Percentiles rank a stretch among this genome's conserved stretches.
phyloP scores from a whole-genome alignment of 2,329 filamentous ascomycete species.

The Pseudopyrenochaeta lycopersici region DNA sequence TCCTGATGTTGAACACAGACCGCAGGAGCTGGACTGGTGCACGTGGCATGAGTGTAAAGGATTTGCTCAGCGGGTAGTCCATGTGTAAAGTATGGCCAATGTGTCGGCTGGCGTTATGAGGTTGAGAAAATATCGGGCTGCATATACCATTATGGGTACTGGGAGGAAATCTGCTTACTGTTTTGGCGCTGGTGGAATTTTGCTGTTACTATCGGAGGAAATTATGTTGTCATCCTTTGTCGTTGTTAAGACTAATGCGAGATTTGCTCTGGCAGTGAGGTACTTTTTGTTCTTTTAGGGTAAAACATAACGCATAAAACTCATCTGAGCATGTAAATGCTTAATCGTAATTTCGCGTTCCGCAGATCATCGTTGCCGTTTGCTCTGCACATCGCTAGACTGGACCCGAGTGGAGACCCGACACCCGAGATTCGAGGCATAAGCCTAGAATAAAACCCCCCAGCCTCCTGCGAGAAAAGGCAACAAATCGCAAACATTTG shows the following conservation, averaged over 20 bases:
- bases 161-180: neutral
- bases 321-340: no score
- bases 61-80: slow-evolving; percentile 51
- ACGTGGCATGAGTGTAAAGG: slow-evolving; percentile 57
- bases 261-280: slow-evolving; percentile 4
- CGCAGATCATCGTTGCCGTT: no score
- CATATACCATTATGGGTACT: slow-evolving; percentile 3
- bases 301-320: no score
- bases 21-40: slow-evolving; percentile 62
- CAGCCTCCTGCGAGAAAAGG: no score
- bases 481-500: no score
- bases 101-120: slow-evolving; percentile 1
- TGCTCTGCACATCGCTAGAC: no score
- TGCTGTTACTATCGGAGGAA: neutral
- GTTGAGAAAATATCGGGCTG: slow-evolving; percentile 3
- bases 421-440: neutral
- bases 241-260: no score
- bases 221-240: no score
- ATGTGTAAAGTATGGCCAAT: neutral
- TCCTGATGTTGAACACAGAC: slow-evolving; percentile 88
- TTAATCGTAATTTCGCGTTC: no score
- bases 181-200: neutral
- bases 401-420: neutral
- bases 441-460: neutral
- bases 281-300: neutral